Conservation (phyloP, 768 basidiomycete species). For the Trametes elegans region DNA sequence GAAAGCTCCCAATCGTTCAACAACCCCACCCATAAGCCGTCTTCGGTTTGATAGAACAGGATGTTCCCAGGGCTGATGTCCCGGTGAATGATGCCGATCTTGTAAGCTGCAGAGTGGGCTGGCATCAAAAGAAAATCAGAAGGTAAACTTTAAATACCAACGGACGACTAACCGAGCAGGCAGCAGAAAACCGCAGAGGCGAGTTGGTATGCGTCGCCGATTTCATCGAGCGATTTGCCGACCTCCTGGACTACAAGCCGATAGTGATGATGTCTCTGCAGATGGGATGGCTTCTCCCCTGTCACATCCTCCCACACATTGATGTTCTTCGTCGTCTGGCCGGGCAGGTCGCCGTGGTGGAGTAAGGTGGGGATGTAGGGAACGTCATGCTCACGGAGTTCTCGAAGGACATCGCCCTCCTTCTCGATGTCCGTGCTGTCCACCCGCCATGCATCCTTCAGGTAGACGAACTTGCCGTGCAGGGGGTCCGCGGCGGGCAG, state of each 20-base stretch:
- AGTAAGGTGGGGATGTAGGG: not conserved
- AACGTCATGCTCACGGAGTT: not conserved
- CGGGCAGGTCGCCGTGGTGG: slow-evolving; percentile 2
- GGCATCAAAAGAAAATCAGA: not conserved
- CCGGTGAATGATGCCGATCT: not conserved
- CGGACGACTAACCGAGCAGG: too few relatives aligned
- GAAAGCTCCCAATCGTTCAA: slow-evolving; percentile 14
- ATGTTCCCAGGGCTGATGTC: slow-evolving; percentile 14
- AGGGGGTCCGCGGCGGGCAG: not conserved
- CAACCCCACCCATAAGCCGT: not conserved
- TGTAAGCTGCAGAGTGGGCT: not conserved
- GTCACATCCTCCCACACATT: not conserved
- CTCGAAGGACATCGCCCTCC: not conserved
- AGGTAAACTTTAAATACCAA: not conserved
- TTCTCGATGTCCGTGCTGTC: not conserved
- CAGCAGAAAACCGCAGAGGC: not conserved
- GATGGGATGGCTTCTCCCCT: not conserved
- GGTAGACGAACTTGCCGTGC: not conserved
- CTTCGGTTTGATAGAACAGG: not conserved
- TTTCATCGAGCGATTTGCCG: not conserved
- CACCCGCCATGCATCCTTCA: slow-evolving; percentile 1
- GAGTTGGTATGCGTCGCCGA: not conserved
- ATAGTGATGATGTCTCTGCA: not conserved
- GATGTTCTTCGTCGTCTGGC: not conserved
- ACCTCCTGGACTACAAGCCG: slow-evolving; percentile 1